Evolutionary conservation across 306 rosid species (phyloP).

Genomic region (Prinsepia uniflora): DNA sequence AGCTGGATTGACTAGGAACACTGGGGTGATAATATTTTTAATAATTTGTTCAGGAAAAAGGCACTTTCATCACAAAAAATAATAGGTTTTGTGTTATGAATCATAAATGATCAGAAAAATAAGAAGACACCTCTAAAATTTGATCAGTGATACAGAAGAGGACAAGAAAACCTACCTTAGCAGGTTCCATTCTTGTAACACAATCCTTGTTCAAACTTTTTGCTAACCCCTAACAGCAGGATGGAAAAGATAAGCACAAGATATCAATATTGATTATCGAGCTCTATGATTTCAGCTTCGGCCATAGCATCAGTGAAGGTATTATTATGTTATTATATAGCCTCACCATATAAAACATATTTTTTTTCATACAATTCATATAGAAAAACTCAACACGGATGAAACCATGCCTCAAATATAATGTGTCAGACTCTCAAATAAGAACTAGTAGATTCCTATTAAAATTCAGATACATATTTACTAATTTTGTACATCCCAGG

Average conservation of each 20-base stretch:
- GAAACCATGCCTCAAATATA: neutral
- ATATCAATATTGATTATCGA: neutral
- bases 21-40: conserved; percentile 54
- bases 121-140: conserved; percentile 10
- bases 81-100: neutral
- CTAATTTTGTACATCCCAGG: neutral
- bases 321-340: neutral
- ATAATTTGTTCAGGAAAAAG: conserved; percentile 72
- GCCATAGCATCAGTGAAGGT: neutral
- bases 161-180: conserved; percentile 51
- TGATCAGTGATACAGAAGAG: conserved; percentile 7
- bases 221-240: conserved; percentile 53
- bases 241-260: conserved; percentile 11
- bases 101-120: conserved; percentile 16
- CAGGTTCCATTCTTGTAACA: conserved; percentile 53
- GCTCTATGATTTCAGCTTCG: neutral
- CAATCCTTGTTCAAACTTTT: conserved; percentile 76
- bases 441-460: neutral
- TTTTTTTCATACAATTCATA: neutral
- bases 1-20: conserved; percentile 88
- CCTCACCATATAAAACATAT: neutral
- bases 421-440: neutral
- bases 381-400: neutral
- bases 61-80: conserved; percentile 55
- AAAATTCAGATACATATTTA: neutral